A percentile compares a stretch with the other conserved stretches of the same genome.
Evolutionary conservation across 768 basidiomycete genomes (phyloP).

Genomic region (Rhizopogon roseolus): DNA sequence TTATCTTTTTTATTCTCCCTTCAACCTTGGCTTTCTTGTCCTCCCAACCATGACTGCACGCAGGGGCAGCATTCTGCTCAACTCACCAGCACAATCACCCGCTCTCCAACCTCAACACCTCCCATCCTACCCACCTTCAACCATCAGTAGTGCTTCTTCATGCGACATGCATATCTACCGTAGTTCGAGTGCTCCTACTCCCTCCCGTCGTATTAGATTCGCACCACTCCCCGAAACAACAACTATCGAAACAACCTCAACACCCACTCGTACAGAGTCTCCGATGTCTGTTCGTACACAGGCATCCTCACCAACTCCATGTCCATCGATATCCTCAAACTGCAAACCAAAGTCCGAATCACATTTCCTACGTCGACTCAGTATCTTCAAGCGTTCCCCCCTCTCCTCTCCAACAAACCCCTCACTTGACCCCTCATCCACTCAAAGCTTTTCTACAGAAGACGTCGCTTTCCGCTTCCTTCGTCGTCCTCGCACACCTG

Average conservation of each 20-base stretch:
- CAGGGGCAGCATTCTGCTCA: neutral
- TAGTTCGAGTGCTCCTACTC: neutral
- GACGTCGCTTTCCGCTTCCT: constrained; percentile 27
- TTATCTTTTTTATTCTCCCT: too few relatives aligned
- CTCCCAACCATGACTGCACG: neutral
- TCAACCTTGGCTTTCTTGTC: neutral
- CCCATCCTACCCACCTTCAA: constrained; percentile 5
- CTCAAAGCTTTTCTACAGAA: constrained; percentile 12
- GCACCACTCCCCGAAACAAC: constrained; percentile 76
- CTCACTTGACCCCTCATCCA: neutral
- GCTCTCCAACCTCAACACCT: neutral
- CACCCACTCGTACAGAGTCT: constrained; percentile 17
- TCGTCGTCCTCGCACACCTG: neutral
- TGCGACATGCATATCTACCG: neutral
- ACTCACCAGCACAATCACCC: neutral
- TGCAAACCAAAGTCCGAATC: neutral
- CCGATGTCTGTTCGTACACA: neutral
- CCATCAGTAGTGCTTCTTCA: neutral
- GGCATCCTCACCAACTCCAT: neutral
- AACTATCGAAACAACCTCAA: constrained; percentile 26
- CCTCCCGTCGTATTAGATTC: constrained; percentile 55
- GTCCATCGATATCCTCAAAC: neutral
- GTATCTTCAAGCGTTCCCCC: neutral
- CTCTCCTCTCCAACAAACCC: neutral
- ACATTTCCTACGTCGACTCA: neutral